Base-by-base conservation (phyloP, 306 rosid genomes). In the Rubus idaeus region DNA sequence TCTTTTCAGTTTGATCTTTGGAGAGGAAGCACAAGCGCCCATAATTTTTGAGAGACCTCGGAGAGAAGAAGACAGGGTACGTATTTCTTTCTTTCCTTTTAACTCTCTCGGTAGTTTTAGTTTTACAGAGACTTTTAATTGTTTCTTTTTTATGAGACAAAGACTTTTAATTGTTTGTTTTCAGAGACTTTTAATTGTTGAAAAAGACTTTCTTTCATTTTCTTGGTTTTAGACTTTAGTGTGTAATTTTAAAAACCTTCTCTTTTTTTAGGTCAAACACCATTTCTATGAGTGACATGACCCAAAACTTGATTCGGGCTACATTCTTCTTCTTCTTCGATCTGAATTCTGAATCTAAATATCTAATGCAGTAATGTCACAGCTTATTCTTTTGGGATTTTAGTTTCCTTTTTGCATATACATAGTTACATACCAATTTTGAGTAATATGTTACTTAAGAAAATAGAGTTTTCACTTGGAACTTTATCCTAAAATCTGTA, bases 1-100 rank as follows among this genome's bases (percentile, higher is more conserved):
- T 55, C 18, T 65, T 40, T 49, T 3, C 17, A 23, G 66, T 10
- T 3, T 51, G 68, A 13, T 57, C 30, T 70, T 16, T 13, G 60
- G 79, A 60, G 85, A 66, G 21, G 96, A 91, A 68, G 73, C 84
- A 53, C 91, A 88, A 26, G 18, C 80, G 20, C 98, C 98, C 95
- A 93, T 92, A 58, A 51, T 39, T 62, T 39, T 61, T 23, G 37
- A 5, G 60, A 46, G 39, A 40, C 16, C 8, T 5, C 4, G 3
- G 39, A 45, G 73, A 16, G 50, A 8, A 57, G 68, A 37, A 13
- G 68, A 63, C 35, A 13, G 68, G 45, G 66, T 58, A 20, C 1
- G 2, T 21, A 14, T 12, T 23, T 1, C 26, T 23, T 23, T 23
- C 26, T 23, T 23, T 23, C 26, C 35, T 0, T 3, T 63, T 35